These are phyloP conservation scores for Amphirosellinia nigrospora DNA, from an alignment of 495 filamentous ascomycete genomes.

Conservation along the genomic window DNA sequence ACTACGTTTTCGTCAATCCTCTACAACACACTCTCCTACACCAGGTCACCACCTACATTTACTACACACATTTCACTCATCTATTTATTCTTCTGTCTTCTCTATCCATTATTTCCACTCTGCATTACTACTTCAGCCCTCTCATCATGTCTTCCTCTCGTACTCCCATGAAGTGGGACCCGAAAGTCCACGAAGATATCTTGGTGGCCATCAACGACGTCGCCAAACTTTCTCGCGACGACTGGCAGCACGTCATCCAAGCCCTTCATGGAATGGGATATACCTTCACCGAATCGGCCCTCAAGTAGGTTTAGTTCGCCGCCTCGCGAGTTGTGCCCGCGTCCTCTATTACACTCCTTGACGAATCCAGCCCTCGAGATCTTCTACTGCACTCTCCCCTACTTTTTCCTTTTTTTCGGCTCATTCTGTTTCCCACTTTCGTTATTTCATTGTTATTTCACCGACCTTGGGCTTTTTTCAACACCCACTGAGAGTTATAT, in stretches of 20 bases:
- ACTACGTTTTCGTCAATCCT: not conserved
- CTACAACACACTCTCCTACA: not conserved
- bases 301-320: conserved; percentile 35
- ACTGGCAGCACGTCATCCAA: conserved; percentile 29
- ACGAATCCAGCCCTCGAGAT: not conserved
- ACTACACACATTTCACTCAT: not conserved
- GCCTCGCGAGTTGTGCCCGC: not conserved
- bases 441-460: not conserved
- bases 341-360: not conserved
- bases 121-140: not conserved
- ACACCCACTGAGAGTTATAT: not conserved
- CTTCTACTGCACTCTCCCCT: no score
- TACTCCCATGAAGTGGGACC: conserved; percentile 32
- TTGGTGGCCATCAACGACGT: conserved; percentile 32
- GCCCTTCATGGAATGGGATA: conserved; percentile 34
- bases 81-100: not conserved
- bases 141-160: conserved; percentile 25
- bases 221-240: conserved; percentile 29
- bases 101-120: not conserved
- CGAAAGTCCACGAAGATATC: conserved; percentile 33
- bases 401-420: no score
- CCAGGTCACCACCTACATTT: not conserved
- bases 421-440: no score
- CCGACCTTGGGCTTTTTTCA: not conserved
- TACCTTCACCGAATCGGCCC: conserved; percentile 35